A percentile compares a stretch with the other conserved stretches of the same genome.
Evolutionary conservation across 306 rosid genomes (phyloP).

Genomic region (Datisca glomerata): DNA sequence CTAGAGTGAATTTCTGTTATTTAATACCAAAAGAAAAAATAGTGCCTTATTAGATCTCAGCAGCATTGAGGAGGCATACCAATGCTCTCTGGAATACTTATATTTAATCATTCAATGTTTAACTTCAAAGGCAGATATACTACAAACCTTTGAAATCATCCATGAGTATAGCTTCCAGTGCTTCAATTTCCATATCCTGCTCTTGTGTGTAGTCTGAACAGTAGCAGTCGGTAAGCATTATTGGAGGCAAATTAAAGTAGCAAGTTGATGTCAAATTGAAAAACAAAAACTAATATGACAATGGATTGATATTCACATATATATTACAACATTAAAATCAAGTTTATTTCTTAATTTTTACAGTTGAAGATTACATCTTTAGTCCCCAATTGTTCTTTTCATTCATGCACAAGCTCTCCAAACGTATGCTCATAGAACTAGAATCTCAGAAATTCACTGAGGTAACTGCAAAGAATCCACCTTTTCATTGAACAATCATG

Average conservation of each 20-base stretch:
- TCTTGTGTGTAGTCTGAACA: slow-evolving; percentile 66
- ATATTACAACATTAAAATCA: neutral
- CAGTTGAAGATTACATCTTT: neutral
- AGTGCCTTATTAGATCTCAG: slow-evolving; percentile 7
- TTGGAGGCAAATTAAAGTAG: neutral
- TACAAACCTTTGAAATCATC: slow-evolving; percentile 84
- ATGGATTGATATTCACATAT: neutral
- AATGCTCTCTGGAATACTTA: too few species aligned
- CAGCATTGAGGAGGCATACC: too few species aligned
- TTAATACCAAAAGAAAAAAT: slow-evolving; percentile 14
- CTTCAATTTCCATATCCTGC: slow-evolving; percentile 98
- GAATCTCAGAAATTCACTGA: too few species aligned
- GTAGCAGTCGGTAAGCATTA: too few species aligned
- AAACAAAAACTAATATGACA: neutral
- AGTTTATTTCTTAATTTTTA: neutral
- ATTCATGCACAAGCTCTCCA: too few species aligned
- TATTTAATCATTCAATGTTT: too few species aligned
- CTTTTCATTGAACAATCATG: too few species aligned
- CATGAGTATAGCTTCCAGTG: slow-evolving; percentile 93
- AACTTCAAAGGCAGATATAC: slow-evolving; percentile 2
- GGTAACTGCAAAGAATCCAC: too few species aligned
- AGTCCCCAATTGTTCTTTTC: neutral
- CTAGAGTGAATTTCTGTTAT: slow-evolving; percentile 81
- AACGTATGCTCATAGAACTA: too few species aligned
- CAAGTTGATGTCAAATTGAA: slow-evolving; percentile 4